phyloP scores from a whole-genome alignment of 305 asterid genomes.

The Fraxinus floribunda region DNA sequence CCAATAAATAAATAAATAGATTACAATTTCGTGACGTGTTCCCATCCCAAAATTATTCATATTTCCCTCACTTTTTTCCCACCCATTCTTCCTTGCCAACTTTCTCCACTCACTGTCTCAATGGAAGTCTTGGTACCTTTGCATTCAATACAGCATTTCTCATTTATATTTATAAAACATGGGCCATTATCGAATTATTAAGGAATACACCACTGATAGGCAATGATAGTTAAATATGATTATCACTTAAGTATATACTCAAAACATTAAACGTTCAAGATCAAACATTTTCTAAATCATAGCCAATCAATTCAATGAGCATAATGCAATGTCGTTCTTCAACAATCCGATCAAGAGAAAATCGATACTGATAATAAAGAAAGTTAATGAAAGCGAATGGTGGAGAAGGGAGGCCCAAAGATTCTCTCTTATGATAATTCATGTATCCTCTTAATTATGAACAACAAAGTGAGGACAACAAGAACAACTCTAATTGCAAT shows the following conservation, averaged over 20 bases:
- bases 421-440: slow-evolving; percentile 29
- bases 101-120: slow-evolving; percentile 9
- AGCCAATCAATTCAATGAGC: not conserved
- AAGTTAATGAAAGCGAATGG: slow-evolving; percentile 37
- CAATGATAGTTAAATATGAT: no score
- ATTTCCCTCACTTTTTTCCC: no score
- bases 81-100: no score
- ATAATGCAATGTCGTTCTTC: no score
- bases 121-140: slow-evolving; percentile 58
- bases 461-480: slow-evolving; percentile 42
- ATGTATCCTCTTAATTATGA: slow-evolving; percentile 31
- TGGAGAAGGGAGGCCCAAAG: slow-evolving; percentile 42
- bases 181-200: not conserved
- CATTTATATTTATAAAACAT: not conserved
- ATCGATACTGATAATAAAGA: not conserved
- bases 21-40: no score
- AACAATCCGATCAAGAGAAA: not conserved
- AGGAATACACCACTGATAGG: not conserved
- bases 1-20: no score
- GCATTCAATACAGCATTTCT: slow-evolving; percentile 27
- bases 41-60: no score
- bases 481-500: slow-evolving; percentile 29
- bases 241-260: not conserved
- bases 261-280: not conserved
- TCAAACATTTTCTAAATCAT: not conserved